Conservation (phyloP, 2,329 filamentous ascomycete species). For the Ascosphaera apis region DNA sequence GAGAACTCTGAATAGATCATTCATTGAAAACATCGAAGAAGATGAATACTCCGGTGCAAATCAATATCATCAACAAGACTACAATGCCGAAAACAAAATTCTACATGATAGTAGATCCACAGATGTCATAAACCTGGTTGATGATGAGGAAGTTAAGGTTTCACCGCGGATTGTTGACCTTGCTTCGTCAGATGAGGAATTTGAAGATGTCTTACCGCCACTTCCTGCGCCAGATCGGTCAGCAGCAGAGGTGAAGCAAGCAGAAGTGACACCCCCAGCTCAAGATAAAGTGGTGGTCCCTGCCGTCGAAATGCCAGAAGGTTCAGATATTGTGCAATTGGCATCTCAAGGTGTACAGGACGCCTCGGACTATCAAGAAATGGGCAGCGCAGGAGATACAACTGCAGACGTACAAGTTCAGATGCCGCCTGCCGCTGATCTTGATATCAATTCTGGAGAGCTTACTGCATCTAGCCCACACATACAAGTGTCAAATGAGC, state of each 20-base stretch:
- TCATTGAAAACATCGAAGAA: conserved; percentile 13
- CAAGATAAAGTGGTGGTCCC: too few species aligned
- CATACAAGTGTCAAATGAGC: background rate
- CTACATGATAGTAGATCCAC: conserved; percentile 1
- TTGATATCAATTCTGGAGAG: background rate
- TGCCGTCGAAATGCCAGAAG: too few species aligned
- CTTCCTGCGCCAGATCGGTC: too few species aligned
- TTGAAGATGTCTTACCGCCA: conserved; percentile 1
- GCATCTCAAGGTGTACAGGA: too few species aligned
- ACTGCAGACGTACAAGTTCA: too few species aligned
- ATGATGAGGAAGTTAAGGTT: conserved; percentile 1
- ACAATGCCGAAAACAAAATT: conserved; percentile 9
- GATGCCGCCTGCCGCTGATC: background rate
- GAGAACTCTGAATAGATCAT: conserved; percentile 11
- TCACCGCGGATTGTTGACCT: background rate
- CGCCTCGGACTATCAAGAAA: too few species aligned
- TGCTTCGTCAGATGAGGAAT: conserved; percentile 1
- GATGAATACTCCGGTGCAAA: conserved; percentile 5
- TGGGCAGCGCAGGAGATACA: too few species aligned
- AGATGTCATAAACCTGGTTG: conserved; percentile 6
- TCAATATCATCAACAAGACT: conserved; percentile 2
- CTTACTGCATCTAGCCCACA: background rate
- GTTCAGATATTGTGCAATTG: too few species aligned
- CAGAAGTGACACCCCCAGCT: too few species aligned
- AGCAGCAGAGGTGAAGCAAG: too few species aligned